Evolutionary conservation across 306 rosid genomes (phyloP).

Genomic region (Fagus sylvatica): DNA sequence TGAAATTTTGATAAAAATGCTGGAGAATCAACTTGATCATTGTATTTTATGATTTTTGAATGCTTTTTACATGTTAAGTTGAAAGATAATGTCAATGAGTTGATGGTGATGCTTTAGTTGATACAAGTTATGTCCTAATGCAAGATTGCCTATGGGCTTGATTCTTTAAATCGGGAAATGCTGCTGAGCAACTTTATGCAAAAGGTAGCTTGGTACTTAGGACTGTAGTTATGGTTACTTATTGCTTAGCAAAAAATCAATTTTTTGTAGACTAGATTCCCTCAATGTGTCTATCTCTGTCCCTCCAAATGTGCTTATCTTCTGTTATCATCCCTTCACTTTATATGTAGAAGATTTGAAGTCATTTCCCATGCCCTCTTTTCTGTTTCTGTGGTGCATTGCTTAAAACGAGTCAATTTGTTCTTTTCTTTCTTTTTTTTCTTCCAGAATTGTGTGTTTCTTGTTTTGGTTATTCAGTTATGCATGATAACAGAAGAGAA

Average conservation of each 20-base stretch:
- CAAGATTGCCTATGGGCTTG: neutral
- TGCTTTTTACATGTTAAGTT: neutral
- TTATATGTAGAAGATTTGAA: neutral
- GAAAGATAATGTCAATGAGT: neutral
- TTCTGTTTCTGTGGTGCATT: neutral
- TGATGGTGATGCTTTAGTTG: neutral
- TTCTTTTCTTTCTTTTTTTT: neutral
- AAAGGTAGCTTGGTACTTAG: neutral
- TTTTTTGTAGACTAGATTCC: neutral
- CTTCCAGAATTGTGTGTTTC: constrained; percentile 8
- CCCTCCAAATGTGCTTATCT: neutral
- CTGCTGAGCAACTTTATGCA: neutral
- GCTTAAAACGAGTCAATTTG: neutral
- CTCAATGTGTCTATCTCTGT: neutral
- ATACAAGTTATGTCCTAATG: neutral
- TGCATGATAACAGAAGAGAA: neutral
- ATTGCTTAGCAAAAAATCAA: neutral
- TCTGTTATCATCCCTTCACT: constrained; percentile 3
- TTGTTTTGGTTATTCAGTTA: neutral
- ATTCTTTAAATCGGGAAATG: neutral
- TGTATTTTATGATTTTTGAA: neutral
- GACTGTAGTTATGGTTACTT: neutral
- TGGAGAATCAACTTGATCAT: neutral
- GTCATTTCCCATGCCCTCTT: neutral
- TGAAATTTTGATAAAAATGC: neutral